phyloP scores from a whole-genome alignment of 2,329 filamentous ascomycete species.

The Trichophaea hybrida region DNA sequence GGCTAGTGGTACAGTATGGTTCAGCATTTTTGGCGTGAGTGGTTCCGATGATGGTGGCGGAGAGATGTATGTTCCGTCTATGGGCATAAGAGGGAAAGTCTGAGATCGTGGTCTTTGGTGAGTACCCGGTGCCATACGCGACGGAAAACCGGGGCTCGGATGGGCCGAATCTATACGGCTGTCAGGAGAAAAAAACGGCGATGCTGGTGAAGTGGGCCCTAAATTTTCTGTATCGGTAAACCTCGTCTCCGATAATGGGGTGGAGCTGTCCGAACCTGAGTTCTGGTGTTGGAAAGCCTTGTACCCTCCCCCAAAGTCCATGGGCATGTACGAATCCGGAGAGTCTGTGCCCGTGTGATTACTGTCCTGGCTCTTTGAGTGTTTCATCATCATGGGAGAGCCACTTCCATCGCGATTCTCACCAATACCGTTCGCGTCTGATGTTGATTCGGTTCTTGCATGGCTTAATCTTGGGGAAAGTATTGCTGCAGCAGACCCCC shows the following conservation, averaged over 20 bases:
- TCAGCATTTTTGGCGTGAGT: slow-evolving; percentile 42
- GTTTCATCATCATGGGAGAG: slow-evolving; percentile 20
- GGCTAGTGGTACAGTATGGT: slow-evolving; percentile 35
- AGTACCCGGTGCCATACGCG: slow-evolving; percentile 14
- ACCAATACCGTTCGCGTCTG: slow-evolving; percentile 4
- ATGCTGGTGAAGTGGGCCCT: slow-evolving; percentile 43
- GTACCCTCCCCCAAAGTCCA: slow-evolving; percentile 45
- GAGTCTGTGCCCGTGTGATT: slow-evolving; percentile 41
- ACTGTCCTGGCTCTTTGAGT: slow-evolving; percentile 48
- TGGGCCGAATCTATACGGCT: slow-evolving; percentile 17
- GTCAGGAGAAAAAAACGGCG: slow-evolving; percentile 38
- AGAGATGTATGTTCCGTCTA: slow-evolving; percentile 40
- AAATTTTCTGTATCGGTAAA: slow-evolving; percentile 45
- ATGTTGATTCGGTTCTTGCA: slow-evolving; percentile 17
- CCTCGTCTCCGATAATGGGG: slow-evolving; percentile 48
- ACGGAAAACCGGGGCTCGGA: slow-evolving; percentile 25
- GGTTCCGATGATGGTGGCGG: slow-evolving; percentile 40
- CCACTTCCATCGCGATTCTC: slow-evolving; percentile 6
- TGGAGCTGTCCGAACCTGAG: slow-evolving; percentile 51
- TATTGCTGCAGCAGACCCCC: slow-evolving; percentile 7
- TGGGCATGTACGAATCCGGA: slow-evolving; percentile 40
- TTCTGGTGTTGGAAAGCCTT: slow-evolving; percentile 33
- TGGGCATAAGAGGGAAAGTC: slow-evolving; percentile 29
- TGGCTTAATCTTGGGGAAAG: neutral
- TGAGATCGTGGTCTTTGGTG: slow-evolving; percentile 34